Base-by-base conservation (phyloP, 169 alveolate species). In the Plasmodium falciparum region DNA sequence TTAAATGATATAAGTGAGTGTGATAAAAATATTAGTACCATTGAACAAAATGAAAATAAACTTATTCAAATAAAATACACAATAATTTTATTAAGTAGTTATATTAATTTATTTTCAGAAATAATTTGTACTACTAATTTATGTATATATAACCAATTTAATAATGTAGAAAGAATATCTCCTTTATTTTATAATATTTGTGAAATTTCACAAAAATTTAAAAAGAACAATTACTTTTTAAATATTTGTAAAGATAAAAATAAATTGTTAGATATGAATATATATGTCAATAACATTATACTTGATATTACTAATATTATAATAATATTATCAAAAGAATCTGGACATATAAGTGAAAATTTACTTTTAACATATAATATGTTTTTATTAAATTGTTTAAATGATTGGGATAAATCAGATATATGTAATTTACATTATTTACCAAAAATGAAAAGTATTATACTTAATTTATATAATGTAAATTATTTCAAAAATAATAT, bases 221-320 rank as follows among this genome's bases (percentile, higher is more conserved):
- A 80, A 56, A 15, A 65, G 4, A 45, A 73, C 0, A 58, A 56
- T 12, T 80, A n/a, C 43, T 9, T 69, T 33, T 69, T 54, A 69
- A 69, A n/a, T 24, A 17, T 20, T 12, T 15, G 22, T 39, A 45
- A 29, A 49, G 71, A 80, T 20, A 63, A 73, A 47, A 69, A 67
- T 22, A 3, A n/a, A 26, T 43, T 49, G 20, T 47, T 11, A 9
- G 74, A 76, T 29, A 72, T 56, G n/a, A 86, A 52, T 17, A 59
- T 66, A 22, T 61, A 86, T 73, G 13, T 72, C 15, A 86, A 86
- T 65, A 59, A 49, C 39, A 72, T 86, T 52, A 72, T 86, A 59
- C 59, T 86, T 7, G 71, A 86, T 72, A 66, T 45, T 39, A 59
- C 22, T 39, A 49, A 26, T 59, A 72, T 86, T 6, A 59, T 86